Evolutionary conservation across 164 flowering plant genomes (phyloP), one percentile per base, ranked within the genome.

Genomic region (Amborella trichopoda): DNA sequence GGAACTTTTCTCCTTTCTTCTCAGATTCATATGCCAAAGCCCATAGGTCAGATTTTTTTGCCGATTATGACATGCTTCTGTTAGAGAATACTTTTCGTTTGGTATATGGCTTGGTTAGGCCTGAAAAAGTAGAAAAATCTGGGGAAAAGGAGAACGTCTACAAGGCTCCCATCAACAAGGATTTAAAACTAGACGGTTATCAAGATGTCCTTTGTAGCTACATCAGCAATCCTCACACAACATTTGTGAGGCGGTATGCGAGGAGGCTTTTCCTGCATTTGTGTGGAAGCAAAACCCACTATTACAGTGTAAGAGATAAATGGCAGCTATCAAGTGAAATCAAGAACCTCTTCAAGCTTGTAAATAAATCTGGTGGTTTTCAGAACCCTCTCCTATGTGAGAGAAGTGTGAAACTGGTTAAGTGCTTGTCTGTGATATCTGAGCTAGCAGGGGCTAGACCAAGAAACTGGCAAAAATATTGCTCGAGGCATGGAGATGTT

Each of bases 171-270:
- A 55, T 71, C 48, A 57, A 55, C n/a, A 93, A 83, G 66, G 99
- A 93, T 57, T 70, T 93, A 79, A 93, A 93, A 73, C 67, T 93
- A 20, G 99, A 93, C 53, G 94, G 89, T 2, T 88, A 84, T 72
- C 99, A 93, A 66, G 99, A 93, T 79, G 88, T 85, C 57, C 81
- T 93, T 26, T 93, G 99, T 74, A 82, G 81, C 56, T 93, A 93
- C 46, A 88, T 93, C 60, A 93, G 78, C 62, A 93, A 88, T 58
- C 75, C 91, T 18, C 72, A 88, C 46, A 85, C 96, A 16, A 60
- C 77, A 23, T 88, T 81, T 65, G 83, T 93, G 2, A 68, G 94
- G 59, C 79, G 96, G 68, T 93, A 85, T 69, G 96, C 99, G 11
- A 81, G 99, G 67, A 74, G 95, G 72, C 87, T 93, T 42, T 85